phyloP scores from a whole-genome alignment of 768 basidiomycete species.

The Rhodosporidiobolus odoratus region DNA sequence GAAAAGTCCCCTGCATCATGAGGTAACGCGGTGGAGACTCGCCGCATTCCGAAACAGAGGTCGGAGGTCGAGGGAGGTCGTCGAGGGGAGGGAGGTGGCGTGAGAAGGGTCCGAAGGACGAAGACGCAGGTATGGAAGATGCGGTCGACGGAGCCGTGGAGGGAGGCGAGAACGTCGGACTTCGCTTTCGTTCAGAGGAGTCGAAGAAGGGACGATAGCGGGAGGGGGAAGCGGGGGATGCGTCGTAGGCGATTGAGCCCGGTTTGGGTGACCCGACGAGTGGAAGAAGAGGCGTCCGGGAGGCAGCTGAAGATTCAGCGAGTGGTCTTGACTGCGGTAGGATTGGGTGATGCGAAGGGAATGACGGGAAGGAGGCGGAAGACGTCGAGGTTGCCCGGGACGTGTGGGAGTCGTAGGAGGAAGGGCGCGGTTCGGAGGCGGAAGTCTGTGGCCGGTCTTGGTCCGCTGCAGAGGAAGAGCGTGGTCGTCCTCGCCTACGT shows the following conservation, averaged over 20 bases:
- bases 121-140: neutral
- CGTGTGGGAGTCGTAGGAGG: too few relatives aligned
- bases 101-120: constrained; percentile 1
- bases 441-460: too few relatives aligned
- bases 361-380: too few relatives aligned
- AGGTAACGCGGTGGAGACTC: neutral
- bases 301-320: too few relatives aligned
- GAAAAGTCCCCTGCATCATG: neutral
- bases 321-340: too few relatives aligned
- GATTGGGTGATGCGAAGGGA: too few relatives aligned
- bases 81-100: constrained; percentile 11
- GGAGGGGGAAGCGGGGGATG: neutral
- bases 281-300: too few relatives aligned
- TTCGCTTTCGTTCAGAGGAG: neutral
- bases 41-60: neutral
- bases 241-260: neutral
- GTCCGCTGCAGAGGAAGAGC: too few relatives aligned
- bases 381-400: too few relatives aligned
- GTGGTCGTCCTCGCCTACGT: too few relatives aligned
- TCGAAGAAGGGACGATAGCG: neutral
- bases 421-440: too few relatives aligned
- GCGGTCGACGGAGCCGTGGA: neutral
- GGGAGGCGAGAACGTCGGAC: neutral
- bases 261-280: too few relatives aligned
- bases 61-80: neutral